phyloP scores from a whole-genome alignment of 2,329 filamentous ascomycete species.

The Alternaria novae-zelandiae region DNA sequence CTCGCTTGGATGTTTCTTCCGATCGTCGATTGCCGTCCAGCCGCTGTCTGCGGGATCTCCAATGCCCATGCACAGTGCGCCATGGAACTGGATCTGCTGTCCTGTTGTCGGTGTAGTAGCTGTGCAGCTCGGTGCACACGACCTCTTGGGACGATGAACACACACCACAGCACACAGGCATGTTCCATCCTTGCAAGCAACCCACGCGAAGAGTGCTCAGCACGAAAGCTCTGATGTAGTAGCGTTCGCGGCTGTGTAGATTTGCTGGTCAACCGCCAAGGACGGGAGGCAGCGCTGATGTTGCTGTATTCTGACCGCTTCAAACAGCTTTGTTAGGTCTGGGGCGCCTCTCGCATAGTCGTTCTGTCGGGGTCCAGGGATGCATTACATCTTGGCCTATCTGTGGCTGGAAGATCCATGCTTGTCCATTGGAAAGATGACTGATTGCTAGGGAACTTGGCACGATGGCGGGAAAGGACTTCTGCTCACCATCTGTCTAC shows the following conservation, averaged over 20 bases:
- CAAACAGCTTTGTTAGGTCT: background rate
- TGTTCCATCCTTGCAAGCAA: background rate
- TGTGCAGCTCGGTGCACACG: background rate
- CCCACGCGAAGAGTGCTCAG: background rate
- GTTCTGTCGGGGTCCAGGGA: background rate
- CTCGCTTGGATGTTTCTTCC: background rate
- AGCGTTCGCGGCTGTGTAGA: background rate
- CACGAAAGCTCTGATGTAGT: background rate
- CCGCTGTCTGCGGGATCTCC: conserved; percentile 19
- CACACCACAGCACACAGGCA: background rate
- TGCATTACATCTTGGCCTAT: background rate
- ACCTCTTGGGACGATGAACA: background rate
- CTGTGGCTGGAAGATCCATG: background rate
- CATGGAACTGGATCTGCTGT: conserved; percentile 11
- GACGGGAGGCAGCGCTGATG: background rate
- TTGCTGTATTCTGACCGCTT: background rate
- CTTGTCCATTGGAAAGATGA: background rate
- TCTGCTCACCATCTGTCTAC: background rate
- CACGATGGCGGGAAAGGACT: background rate
- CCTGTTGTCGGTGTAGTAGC: background rate
- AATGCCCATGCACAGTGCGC: conserved; percentile 5
- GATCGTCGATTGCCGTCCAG: conserved; percentile 17
- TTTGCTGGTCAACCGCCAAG: background rate
- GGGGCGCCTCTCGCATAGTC: background rate
- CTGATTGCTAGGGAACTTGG: background rate